Percentiles rank a stretch among this genome's conserved stretches.
phyloP scores from a whole-genome alignment of 192 early-diverging fungal species.

The Coemansia sp. region DNA sequence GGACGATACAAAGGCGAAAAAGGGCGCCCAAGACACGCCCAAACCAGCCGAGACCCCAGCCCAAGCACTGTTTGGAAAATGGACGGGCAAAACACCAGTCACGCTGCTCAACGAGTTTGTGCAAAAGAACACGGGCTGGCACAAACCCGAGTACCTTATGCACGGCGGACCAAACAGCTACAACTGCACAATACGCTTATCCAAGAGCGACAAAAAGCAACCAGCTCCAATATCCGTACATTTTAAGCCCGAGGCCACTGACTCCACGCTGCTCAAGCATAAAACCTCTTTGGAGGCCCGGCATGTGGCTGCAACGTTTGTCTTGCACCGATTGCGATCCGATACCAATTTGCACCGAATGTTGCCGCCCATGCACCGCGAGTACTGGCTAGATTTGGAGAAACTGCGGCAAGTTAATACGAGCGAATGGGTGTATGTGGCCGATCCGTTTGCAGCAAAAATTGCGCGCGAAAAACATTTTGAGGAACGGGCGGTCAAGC shows the following conservation, averaged over 20 bases:
- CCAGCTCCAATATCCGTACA: constrained; percentile 24
- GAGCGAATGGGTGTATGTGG: constrained; percentile 60
- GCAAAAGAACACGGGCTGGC: constrained; percentile 59
- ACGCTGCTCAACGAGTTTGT: constrained; percentile 76
- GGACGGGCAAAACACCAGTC: constrained; percentile 87
- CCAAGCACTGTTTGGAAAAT: constrained; percentile 63
- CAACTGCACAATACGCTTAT: constrained; percentile 43
- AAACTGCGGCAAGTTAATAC: constrained; percentile 46
- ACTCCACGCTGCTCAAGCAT: not conserved
- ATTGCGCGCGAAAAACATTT: constrained; percentile 45
- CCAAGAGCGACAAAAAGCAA: constrained; percentile 32
- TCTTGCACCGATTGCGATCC: constrained; percentile 71
- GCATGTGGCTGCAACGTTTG: constrained; percentile 76
- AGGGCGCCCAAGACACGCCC: not conserved
- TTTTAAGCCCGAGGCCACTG: constrained; percentile 18
- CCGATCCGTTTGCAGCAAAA: constrained; percentile 77
- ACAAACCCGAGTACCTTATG: constrained; percentile 67
- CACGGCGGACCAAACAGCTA: constrained; percentile 60
- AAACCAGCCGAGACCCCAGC: constrained; percentile 7
- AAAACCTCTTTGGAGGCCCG: constrained; percentile 57
- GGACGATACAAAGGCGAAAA: not conserved
- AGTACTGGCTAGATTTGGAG: constrained; percentile 73
- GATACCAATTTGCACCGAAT: constrained; percentile 68
- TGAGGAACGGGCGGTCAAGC: constrained; percentile 5
- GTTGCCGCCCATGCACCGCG: constrained; percentile 72